These are phyloP conservation scores for Mycena crocata DNA, from an alignment of 768 basidiomycete genomes.

Conservation along the genomic window DNA sequence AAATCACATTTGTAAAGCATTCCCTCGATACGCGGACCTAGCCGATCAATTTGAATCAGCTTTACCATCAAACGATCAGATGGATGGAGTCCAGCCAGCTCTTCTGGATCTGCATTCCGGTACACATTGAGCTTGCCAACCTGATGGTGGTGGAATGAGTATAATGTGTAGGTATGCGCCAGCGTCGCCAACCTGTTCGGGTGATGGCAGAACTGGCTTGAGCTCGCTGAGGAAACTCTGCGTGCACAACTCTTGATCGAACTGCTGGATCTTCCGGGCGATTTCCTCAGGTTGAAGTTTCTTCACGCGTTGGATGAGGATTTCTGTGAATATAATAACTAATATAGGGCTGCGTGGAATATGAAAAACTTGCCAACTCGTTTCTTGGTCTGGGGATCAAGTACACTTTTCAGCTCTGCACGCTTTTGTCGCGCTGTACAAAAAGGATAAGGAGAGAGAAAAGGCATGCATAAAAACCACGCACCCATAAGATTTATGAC, in stretches of 20 bases:
- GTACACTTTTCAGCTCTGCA: conserved; percentile 90
- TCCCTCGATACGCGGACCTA: conserved; percentile 90
- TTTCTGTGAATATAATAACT: conserved; percentile 66
- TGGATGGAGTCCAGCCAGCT: conserved; percentile 89
- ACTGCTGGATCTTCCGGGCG: conserved; percentile 84
- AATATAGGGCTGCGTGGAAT: background rate
- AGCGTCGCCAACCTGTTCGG: conserved; percentile 75
- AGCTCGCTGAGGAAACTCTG: conserved; percentile 91
- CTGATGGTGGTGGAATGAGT: conserved; percentile 47
- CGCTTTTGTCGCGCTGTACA: conserved; percentile 80
- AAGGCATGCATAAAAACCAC: conserved; percentile 28
- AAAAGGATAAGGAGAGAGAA: conserved; percentile 27
- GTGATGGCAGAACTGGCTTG: conserved; percentile 88
- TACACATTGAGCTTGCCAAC: conserved; percentile 92
- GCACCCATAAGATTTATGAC: conserved; percentile 91
- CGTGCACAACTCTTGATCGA: conserved; percentile 88
- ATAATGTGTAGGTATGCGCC: background rate
- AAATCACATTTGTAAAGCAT: conserved; percentile 95
- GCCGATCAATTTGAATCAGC: conserved; percentile 91
- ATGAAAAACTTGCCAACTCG: conserved; percentile 80
- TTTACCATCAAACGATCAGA: conserved; percentile 98
- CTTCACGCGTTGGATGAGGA: conserved; percentile 89
- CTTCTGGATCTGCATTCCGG: conserved; percentile 86
- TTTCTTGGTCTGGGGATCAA: conserved; percentile 92
- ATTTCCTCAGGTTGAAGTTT: conserved; percentile 89